Conservation (phyloP, 2,329 filamentous ascomycete species). For the Bipolaris victoriae region DNA sequence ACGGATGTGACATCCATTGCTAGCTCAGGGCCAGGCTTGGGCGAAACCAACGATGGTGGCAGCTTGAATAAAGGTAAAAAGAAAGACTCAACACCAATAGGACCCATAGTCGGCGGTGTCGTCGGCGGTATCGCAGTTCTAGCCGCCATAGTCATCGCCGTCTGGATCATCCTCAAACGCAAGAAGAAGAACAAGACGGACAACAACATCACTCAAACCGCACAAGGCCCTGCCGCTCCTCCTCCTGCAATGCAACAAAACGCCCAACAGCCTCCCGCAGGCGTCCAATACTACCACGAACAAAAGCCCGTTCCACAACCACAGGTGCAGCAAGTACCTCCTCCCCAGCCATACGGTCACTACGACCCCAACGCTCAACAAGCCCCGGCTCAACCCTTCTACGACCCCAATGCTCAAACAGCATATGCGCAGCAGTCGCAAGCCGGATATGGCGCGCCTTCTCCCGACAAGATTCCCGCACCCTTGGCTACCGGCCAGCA, state of each 20-base stretch:
- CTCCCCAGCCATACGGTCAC: conserved; percentile 6
- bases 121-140: conserved; percentile 26
- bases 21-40: neutral
- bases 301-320: conserved; percentile 10
- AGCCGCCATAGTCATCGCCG: conserved; percentile 17
- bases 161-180: conserved; percentile 18
- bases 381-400: conserved; percentile 9
- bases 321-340: conserved; percentile 13
- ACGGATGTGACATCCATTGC: neutral
- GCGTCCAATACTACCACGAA: conserved; percentile 15
- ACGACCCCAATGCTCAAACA: conserved; percentile 12
- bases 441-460: conserved; percentile 1
- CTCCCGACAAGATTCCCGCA: conserved; percentile 15
- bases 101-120: conserved; percentile 29
- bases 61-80: neutral
- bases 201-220: neutral
- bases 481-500: neutral
- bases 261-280: conserved; percentile 1
- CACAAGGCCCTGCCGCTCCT: neutral
- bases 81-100: conserved; percentile 16
- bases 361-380: conserved; percentile 11
- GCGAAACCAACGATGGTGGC: neutral
- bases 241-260: neutral
- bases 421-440: conserved; percentile 9
- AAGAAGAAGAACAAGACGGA: conserved; percentile 14